phyloP scores from a whole-genome alignment of 139 green algal genomes.

The Volvox reticuliferus region DNA sequence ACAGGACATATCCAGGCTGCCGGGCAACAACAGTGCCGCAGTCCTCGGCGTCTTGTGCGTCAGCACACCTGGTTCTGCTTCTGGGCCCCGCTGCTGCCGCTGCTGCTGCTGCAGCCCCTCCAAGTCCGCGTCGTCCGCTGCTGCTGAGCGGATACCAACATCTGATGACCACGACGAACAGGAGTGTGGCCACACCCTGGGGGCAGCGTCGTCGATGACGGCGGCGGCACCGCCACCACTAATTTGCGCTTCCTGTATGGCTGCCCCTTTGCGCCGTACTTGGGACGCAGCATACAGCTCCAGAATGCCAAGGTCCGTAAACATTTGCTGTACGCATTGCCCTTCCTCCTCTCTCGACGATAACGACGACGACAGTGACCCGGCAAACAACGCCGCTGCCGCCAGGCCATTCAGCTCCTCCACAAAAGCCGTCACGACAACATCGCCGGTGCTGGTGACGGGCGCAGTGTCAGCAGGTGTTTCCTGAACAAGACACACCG shows the following conservation, averaged over 20 bases:
- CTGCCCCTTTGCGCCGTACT: background rate
- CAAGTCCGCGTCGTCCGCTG: background rate
- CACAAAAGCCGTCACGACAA: background rate
- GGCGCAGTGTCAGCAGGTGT: background rate
- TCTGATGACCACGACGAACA: background rate
- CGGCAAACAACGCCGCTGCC: background rate
- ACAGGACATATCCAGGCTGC: background rate
- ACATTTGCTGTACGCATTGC: conserved; percentile 2
- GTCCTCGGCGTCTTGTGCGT: background rate
- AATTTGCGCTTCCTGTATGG: too few relatives aligned
- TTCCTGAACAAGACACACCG: too few relatives aligned
- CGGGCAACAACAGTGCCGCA: background rate
- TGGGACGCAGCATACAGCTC: conserved; percentile 14
- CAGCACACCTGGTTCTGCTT: background rate
- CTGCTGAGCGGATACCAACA: background rate
- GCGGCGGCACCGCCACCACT: background rate
- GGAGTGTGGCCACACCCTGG: background rate
- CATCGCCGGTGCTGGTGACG: background rate
- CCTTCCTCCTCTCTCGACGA: background rate
- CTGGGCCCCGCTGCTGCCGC: background rate
- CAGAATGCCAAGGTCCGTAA: background rate
- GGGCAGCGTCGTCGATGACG: background rate
- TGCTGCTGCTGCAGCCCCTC: background rate
- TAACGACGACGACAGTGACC: background rate
- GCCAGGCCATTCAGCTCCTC: conserved; percentile 10